phyloP scores from a whole-genome alignment of 2,329 filamentous ascomycete species.

The Gremmenia infestans region DNA sequence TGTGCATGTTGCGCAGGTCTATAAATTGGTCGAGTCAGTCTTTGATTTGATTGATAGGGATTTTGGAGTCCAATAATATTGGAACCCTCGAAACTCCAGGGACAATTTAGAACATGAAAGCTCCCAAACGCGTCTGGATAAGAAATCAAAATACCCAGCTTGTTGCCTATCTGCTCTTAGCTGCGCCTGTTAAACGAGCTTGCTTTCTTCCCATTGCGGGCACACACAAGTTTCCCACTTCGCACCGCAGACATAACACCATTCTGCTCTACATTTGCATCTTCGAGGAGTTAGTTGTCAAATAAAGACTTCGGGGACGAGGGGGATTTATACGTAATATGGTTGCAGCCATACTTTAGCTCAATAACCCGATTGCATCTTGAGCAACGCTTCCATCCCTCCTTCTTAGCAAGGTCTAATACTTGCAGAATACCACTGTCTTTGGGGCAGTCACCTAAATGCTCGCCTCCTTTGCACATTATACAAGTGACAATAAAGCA shows the following conservation, averaged over 20 bases:
- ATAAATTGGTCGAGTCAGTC: no score
- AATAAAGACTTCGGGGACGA: background rate
- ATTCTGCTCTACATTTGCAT: conserved; percentile 41
- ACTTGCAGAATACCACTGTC: conserved; percentile 34
- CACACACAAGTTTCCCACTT: conserved; percentile 37
- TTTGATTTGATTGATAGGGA: no score
- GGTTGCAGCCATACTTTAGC: conserved; percentile 44
- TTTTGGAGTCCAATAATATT: no score
- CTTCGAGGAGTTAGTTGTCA: conserved; percentile 24
- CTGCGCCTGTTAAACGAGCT: conserved; percentile 29
- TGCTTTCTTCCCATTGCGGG: conserved; percentile 34
- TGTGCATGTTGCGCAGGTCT: background rate
- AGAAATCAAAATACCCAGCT: background rate
- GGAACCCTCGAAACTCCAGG: no score
- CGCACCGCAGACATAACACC: conserved; percentile 44
- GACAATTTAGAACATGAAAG: no score
- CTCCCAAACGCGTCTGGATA: no score
- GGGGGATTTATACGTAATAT: conserved; percentile 43
- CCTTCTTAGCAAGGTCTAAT: conserved; percentile 32
- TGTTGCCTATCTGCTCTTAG: conserved; percentile 21
- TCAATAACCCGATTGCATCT: conserved; percentile 43
- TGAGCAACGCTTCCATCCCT: conserved; percentile 47
- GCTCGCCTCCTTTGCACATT: conserved; percentile 42
- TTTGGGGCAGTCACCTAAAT: conserved; percentile 42
- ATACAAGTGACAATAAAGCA: conserved; percentile 44